Evolutionary conservation across 2,329 filamentous ascomycete genomes (phyloP).

Genomic region (Talaromyces rugulosus): DNA sequence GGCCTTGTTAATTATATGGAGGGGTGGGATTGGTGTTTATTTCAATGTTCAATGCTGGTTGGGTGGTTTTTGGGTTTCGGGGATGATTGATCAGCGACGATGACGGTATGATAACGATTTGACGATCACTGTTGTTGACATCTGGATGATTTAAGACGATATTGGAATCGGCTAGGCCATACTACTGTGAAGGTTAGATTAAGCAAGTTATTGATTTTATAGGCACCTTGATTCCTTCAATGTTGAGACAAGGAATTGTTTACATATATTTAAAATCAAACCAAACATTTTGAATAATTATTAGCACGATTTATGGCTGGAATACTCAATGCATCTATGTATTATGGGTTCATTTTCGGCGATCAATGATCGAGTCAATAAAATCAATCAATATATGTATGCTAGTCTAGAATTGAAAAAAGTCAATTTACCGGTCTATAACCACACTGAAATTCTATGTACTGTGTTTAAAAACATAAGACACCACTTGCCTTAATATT

Average conservation of each 20-base stretch:
- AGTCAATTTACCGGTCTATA: too few relatives aligned
- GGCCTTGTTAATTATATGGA: constrained; percentile 45
- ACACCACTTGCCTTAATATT: too few relatives aligned
- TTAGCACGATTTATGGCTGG: too few relatives aligned
- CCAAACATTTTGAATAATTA: too few relatives aligned
- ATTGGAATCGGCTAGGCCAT: neutral
- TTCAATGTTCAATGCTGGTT: neutral
- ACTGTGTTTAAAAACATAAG: too few relatives aligned
- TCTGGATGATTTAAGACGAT: neutral
- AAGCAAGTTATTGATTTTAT: neutral
- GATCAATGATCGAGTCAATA: too few relatives aligned
- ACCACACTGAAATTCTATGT: too few relatives aligned
- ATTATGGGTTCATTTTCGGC: too few relatives aligned
- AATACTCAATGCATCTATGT: too few relatives aligned
- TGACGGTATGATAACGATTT: neutral
- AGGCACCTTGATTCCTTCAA: too few relatives aligned
- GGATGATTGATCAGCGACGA: neutral
- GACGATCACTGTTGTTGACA: neutral
- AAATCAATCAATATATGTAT: too few relatives aligned
- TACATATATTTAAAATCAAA: neutral
- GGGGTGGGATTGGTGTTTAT: neutral
- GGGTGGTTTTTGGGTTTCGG: neutral
- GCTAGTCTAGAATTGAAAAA: too few relatives aligned
- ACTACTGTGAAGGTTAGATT: neutral
- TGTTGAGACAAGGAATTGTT: neutral